Evolutionary conservation across 2,329 filamentous ascomycete species (phyloP).

Genomic region (Domatiomyces catenatus): DNA sequence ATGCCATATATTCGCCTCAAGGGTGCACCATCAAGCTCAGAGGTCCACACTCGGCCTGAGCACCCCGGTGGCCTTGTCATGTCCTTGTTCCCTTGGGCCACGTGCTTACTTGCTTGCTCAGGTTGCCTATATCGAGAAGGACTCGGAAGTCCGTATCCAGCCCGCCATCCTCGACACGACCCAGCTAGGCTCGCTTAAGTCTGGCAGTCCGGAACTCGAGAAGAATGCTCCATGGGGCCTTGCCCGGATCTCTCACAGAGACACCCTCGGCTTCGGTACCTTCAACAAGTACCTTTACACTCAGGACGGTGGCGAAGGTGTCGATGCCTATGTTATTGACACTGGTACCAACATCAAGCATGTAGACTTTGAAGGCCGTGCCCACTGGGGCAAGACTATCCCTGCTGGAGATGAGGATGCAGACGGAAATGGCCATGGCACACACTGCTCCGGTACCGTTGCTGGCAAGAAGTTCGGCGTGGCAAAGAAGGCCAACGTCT

Average conservation of each 20-base stretch:
- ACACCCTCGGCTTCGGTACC: constrained; percentile 61
- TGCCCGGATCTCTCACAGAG: constrained; percentile 90
- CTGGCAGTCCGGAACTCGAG: constrained; percentile 46
- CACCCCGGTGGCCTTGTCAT: background rate
- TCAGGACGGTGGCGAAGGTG: constrained; percentile 80
- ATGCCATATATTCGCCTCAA: constrained; percentile 1
- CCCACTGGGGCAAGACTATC: constrained; percentile 93
- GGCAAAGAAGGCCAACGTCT: constrained; percentile 93
- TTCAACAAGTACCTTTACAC: constrained; percentile 98
- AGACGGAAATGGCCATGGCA: constrained; percentile 96
- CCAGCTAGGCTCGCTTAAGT: constrained; percentile 74
- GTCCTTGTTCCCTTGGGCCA: background rate
- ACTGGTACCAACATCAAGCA: constrained; percentile 89
- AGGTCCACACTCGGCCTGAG: background rate
- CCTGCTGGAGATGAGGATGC: constrained; percentile 62
- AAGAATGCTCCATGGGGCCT: constrained; percentile 97
- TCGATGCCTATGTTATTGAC: constrained; percentile 97
- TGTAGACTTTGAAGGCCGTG: constrained; percentile 93
- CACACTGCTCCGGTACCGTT: constrained; percentile 96
- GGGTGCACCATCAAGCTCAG: background rate
- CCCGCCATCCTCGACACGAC: constrained; percentile 86
- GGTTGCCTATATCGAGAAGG: constrained; percentile 94
- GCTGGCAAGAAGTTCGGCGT: constrained; percentile 98
- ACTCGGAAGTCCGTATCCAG: constrained; percentile 81
- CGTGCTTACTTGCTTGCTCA: constrained; percentile 26